phyloP scores from a whole-genome alignment of 495 filamentous ascomycete species.

The Daldinia concentrica region DNA sequence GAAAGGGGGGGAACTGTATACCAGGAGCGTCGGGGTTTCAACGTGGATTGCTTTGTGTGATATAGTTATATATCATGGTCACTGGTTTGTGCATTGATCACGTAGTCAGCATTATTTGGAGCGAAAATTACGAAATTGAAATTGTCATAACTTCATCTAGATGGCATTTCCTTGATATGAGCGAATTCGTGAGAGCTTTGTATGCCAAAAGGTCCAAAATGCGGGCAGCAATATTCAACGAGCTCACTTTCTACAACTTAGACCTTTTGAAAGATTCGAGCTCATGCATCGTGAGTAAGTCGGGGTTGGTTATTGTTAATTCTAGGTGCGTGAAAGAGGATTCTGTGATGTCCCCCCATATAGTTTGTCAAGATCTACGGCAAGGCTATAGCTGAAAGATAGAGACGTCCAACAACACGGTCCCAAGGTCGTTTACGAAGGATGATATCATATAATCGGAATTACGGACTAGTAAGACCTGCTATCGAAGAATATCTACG shows the following conservation, averaged over 20 bases:
- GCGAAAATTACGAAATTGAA: conserved; percentile 34
- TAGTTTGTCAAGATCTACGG: not conserved
- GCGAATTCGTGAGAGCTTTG: not conserved
- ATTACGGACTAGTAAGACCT: not conserved
- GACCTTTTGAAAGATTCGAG: not conserved
- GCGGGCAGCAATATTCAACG: no score
- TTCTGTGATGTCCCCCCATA: not conserved
- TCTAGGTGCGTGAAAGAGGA: not conserved
- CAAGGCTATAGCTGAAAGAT: conserved; percentile 6
- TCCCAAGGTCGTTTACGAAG: not conserved
- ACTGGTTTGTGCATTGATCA: conserved; percentile 22
- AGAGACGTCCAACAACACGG: not conserved
- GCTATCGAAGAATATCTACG: not conserved
- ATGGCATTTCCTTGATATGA: not conserved
- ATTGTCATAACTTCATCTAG: conserved; percentile 20
- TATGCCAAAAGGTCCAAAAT: no score
- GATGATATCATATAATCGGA: not conserved
- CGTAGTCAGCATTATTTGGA: conserved; percentile 37
- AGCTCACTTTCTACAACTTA: no score
- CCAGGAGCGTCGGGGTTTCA: conserved; percentile 33
- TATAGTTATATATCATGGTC: conserved; percentile 31
- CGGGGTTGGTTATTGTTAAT: not conserved
- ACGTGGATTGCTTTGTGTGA: conserved; percentile 26
- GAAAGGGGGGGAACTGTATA: conserved; percentile 34
- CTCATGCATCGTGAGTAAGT: not conserved